Evolutionary conservation across 1,284 basidiomycete genomes (phyloP), one percentile per base, ranked within the genome.

Genomic region (Boletus mariae): DNA sequence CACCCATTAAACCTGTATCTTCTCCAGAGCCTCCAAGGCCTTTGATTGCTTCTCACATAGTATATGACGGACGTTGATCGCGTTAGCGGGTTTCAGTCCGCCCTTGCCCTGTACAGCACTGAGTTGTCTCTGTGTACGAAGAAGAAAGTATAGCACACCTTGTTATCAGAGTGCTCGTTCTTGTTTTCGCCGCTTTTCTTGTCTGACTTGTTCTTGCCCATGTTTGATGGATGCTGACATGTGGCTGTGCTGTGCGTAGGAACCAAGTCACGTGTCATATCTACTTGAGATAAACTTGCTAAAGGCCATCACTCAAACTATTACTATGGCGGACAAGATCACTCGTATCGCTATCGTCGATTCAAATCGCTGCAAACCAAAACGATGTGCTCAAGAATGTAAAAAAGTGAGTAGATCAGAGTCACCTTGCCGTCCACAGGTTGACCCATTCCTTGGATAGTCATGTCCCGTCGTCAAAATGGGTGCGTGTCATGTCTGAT

Each of bases 391-490:
- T 10, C 91, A 92, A 65, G 92, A 94, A 72, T 94, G 92, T 73
- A 94, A 92, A 80, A 93, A 93, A 76, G 90, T 87, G 57, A 40
- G 56, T 15, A 35, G 45, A 57, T 53, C 46, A 45, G 34, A 49
- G 15, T 37, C 32, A 42, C 37, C 48, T 32, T 29, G 20, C 32
- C 38, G 26, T 45, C 31, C 34, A 55, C 35, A 12, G 15, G 34
- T 53, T 59, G 49, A 66, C 32, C 26, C 3, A 52, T 56, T 53
- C 57, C 32, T 43, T 45, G 59, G 45, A 57, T 17, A 92, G 86
- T 95, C 93, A 74, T 98, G 94, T 79, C 95, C 94, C 38, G 95
- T 98, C 50, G 94, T 97, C 53, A 94, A 94, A 78, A 98, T 97
- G 95, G 94, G 91, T 92, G 57, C 60, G 85, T 56, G 17, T 41